A percentile compares a stretch with the other conserved stretches of the same genome.
phyloP scores from a whole-genome alignment of 2,329 filamentous ascomycete genomes.

The Knufia fluminis region DNA sequence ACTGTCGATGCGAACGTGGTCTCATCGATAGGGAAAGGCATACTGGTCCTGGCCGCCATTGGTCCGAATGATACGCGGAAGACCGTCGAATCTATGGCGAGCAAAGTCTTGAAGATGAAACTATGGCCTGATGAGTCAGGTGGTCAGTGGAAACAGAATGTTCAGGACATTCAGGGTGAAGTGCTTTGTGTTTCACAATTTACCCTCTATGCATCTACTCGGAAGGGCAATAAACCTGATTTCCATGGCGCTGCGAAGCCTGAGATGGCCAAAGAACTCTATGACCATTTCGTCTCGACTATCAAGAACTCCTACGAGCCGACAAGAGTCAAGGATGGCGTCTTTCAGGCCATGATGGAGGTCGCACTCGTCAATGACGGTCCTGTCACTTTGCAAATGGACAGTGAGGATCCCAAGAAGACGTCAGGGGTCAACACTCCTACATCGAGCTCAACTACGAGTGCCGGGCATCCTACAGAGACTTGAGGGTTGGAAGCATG shows the following conservation, averaged over 20 bases:
- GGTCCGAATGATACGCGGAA: constrained; percentile 83
- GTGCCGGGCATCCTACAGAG: too few species aligned
- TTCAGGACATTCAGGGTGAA: constrained; percentile 81
- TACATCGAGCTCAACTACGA: neutral
- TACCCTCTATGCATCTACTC: constrained; percentile 83
- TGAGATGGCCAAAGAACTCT: constrained; percentile 69
- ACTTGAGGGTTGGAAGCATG: too few species aligned
- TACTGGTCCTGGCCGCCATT: constrained; percentile 85
- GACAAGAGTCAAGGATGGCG: constrained; percentile 82
- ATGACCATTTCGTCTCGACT: constrained; percentile 71
- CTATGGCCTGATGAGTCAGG: constrained; percentile 80
- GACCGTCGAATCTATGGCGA: constrained; percentile 72
- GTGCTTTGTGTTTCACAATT: constrained; percentile 98
- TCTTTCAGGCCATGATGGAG: constrained; percentile 99
- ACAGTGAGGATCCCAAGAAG: constrained; percentile 12
- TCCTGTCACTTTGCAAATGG: constrained; percentile 45
- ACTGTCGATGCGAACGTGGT: constrained; percentile 85
- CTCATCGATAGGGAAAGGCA: constrained; percentile 80
- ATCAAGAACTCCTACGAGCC: constrained; percentile 62
- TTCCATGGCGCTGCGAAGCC: constrained; percentile 81
- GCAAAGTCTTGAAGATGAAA: constrained; percentile 80
- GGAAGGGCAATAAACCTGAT: constrained; percentile 89
- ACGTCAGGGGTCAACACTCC: constrained; percentile 25
- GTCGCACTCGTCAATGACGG: constrained; percentile 84
- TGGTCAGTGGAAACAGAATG: constrained; percentile 77